These are phyloP conservation scores for Gentiana straminea DNA, from an alignment of 257 asterid species.

Conservation along the genomic window DNA sequence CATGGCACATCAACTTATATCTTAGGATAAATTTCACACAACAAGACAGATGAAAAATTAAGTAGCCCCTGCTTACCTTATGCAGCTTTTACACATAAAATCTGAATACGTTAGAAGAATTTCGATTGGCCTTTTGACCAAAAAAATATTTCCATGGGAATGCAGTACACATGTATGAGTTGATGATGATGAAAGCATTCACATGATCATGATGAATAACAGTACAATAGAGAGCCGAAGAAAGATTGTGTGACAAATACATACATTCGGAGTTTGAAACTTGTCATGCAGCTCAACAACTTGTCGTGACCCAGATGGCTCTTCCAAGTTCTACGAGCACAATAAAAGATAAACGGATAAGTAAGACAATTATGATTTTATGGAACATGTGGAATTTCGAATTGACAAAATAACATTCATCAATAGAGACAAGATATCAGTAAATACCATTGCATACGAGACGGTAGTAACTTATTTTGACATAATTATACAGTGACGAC, in stretches of 20 bases:
- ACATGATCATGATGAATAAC: background rate
- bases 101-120: too few species aligned
- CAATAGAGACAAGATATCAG: background rate
- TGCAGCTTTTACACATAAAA: too few species aligned
- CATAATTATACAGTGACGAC: background rate
- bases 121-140: too few species aligned
- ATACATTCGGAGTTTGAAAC: conserved; percentile 75
- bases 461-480: background rate
- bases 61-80: too few species aligned
- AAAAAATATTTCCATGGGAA: too few species aligned
- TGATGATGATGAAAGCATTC: background rate
- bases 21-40: too few species aligned
- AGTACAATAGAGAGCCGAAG: background rate
- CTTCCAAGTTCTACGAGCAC: conserved; percentile 44
- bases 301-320: conserved; percentile 49
- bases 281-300: conserved; percentile 41
- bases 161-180: background rate
- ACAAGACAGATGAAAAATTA: too few species aligned
- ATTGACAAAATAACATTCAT: background rate
- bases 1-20: too few species aligned
- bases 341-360: conserved; percentile 2
- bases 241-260: conserved; percentile 14
- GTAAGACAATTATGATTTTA: conserved; percentile 7
- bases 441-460: background rate
- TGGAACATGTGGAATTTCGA: background rate